Base-by-base conservation (phyloP, 768 basidiomycete genomes). In the Saitozyma podzolica region DNA sequence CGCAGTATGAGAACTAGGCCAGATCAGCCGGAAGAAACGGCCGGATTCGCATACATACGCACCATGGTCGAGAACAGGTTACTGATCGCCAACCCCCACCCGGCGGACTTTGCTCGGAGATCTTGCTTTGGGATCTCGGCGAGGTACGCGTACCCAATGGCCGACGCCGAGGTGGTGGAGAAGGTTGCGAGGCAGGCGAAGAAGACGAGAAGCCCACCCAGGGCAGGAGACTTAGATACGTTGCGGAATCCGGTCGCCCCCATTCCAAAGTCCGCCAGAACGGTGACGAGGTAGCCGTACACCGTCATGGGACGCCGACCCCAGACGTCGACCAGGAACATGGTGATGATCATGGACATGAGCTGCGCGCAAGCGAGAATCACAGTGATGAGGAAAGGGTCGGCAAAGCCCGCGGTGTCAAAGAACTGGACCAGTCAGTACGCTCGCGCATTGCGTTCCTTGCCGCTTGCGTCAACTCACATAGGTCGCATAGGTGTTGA, bases 151-250 rank as follows among this genome's bases (percentile, higher is more conserved):
- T 64, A 63, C 10, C 64, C 67, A 43, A 66, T 71, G 41, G 66
- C 66, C 7, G 57, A 54, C 20, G 29, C 29, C 4, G 55, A 54
- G 37, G 69, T 67, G 14, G 66, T 71, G 11, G 61, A 59, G 62
- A 71, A 71, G 7, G 63, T 71, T 2, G 67, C 64, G 42, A 69
- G 45, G 54, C 65, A 64, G 8, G 63, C 67, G 49, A 69, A 66
- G 60, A 69, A 69, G 54, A 65, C 65, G 14, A 70, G 53, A 8
- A 70, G 60, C 8, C 54, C 49, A 3, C 66, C 72, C 4, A 68
- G 51, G n/a, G 16, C 5, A 2, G 58, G 20, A n/a, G 40, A 48
- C 16, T 47, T 54, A 1, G 61, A 37, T 47, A 65, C 65, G 48
- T 69, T 58, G 50, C 65, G 61, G 43, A 58, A 65, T 14, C 65